phyloP scores from a whole-genome alignment of 1,139 yeast species.

The Hyphopichia burtonii region DNA sequence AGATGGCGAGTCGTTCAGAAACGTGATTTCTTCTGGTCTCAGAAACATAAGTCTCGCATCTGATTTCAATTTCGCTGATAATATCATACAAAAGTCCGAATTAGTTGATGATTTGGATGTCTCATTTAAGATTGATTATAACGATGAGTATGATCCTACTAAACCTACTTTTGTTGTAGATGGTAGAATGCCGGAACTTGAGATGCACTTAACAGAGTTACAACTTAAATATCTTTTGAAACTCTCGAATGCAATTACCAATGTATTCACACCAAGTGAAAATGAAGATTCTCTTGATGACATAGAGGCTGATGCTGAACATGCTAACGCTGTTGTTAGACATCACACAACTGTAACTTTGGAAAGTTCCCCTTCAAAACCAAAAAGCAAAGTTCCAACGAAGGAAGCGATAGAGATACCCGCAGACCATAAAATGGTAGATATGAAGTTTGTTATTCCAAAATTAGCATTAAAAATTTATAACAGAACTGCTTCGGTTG shows the following conservation, averaged over 20 bases:
- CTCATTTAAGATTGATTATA: constrained; percentile 57
- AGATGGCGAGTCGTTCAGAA: constrained; percentile 25
- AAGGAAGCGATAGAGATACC: constrained; percentile 11
- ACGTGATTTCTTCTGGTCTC: constrained; percentile 64
- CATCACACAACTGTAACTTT: constrained; percentile 18
- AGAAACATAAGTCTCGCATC: constrained; percentile 69
- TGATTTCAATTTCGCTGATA: constrained; percentile 48
- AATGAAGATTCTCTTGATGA: constrained; percentile 43
- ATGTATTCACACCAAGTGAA: constrained; percentile 49
- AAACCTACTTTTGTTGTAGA: constrained; percentile 53
- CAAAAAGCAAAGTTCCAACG: not conserved
- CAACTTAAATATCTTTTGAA: constrained; percentile 64
- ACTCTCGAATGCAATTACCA: constrained; percentile 56
- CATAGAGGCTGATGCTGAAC: constrained; percentile 62
- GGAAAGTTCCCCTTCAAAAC: constrained; percentile 5
- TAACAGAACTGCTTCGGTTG: constrained; percentile 49
- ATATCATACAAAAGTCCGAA: constrained; percentile 52
- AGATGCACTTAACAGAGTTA: constrained; percentile 69
- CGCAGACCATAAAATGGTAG: constrained; percentile 39
- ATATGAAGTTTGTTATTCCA: constrained; percentile 58
- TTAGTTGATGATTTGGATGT: constrained; percentile 73
- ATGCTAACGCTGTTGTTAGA: constrained; percentile 48
- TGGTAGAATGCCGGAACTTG: constrained; percentile 68
- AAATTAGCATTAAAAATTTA: constrained; percentile 64
- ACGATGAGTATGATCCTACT: constrained; percentile 35